Base-by-base conservation (phyloP, 805 yeast species). In the Saturnispora gosingensis region DNA sequence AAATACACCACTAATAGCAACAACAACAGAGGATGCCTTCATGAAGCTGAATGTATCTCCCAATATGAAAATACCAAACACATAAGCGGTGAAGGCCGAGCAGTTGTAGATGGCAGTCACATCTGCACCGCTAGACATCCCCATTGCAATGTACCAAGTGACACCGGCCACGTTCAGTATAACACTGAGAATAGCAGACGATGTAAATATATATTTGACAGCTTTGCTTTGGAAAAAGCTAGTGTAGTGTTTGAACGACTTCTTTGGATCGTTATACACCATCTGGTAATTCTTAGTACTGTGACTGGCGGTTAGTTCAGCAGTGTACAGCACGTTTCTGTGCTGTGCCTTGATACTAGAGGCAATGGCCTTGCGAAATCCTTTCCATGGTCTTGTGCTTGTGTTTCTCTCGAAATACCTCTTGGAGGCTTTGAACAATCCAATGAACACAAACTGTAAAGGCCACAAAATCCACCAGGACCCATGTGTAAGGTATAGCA, bases 21-120 rank as follows among this genome's bases (percentile, higher is more conserved):
- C 70, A 1, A 80, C 56, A 16, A 88, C 96, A n/a, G 89, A 78
- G 28, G 72, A 60, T 9, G 80, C 73, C 65, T 88, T 88, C 48
- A 77, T 60, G 72, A 78, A 72, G 3, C 82, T 77, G 59, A 87
- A 79, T 46, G 67, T 70, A 60, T 88, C 96, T 34, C 77, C 70
- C 48, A 88, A 70, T 20, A 88, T 66, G 1, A 89, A 86, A 27
- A 88, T 81, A 3, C 95, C 88, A 67, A 88, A 88, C 15, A 86
- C 77, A 61, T 88, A 83, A 0, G 96, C 96, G 4, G 90, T 83
- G 64, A 88, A 88, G 0, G 96, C 95, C 15, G 91, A 83, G 63
- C 93, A 87, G 69, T 88, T 88, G 69, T 88, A 88, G 54, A 88
- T 88, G 3, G 96, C 96, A 2, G 96, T 88, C 36, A 88, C 84